Evolutionary conservation across 2,329 filamentous ascomycete species (phyloP).

Genomic region (Pseudogymnoascus sp.): DNA sequence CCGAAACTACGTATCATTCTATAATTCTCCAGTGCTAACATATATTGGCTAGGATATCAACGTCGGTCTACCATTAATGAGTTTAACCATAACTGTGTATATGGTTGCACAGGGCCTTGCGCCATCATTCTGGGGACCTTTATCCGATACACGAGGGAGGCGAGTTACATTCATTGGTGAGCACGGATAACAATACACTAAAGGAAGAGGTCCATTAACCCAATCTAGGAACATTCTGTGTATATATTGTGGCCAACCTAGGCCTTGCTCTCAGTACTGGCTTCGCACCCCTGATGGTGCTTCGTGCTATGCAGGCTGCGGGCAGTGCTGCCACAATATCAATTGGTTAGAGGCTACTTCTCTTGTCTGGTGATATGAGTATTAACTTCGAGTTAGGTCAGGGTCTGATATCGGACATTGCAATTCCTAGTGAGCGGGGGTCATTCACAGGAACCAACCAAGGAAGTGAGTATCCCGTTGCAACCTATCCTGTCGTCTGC

Average conservation of each 20-base stretch:
- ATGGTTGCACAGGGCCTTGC: constrained; percentile 44
- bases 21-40: background rate
- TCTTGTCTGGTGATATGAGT: background rate
- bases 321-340: constrained; percentile 42
- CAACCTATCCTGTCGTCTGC: background rate
- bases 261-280: constrained; percentile 37
- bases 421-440: constrained; percentile 32
- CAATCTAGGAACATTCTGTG: constrained; percentile 37
- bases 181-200: constrained; percentile 9
- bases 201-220: too few species aligned
- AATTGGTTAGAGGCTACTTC: constrained; percentile 31
- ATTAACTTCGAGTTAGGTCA: constrained; percentile 22
- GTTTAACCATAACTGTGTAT: constrained; percentile 39
- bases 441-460: constrained; percentile 33
- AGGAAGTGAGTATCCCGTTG: constrained; percentile 27
- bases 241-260: constrained; percentile 42
- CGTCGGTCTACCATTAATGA: constrained; percentile 28
- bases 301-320: constrained; percentile 41
- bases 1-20: background rate
- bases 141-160: constrained; percentile 41
- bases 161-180: constrained; percentile 27
- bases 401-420: constrained; percentile 36
- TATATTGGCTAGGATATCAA: constrained; percentile 21
- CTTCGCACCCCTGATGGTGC: constrained; percentile 36
- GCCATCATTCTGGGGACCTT: constrained; percentile 40